Evolutionary conservation across 768 basidiomycete species (phyloP), one percentile per base, ranked within the genome.

Genomic region (Dendrothele bispora): DNA sequence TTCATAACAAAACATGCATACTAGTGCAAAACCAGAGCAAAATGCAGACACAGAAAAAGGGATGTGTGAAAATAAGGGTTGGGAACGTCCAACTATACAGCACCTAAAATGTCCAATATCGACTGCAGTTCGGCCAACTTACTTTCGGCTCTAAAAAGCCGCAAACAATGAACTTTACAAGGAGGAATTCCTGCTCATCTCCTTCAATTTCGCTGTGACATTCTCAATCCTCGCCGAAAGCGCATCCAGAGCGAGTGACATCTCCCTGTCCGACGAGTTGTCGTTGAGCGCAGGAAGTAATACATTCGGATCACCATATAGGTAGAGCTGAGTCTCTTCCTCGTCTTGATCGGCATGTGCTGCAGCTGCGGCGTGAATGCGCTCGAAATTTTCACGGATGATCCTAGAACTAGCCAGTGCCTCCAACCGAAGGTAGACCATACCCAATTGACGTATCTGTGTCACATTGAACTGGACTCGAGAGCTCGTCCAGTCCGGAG

Each of bases 161-260:
- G 39, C 14, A 40, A 22, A 15, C 39, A 40, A 22, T 40, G 14
- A 14, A 17, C 24, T 22, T 22, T 40, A 17, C 30, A 32, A 10
- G n/a, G 30, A 32, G n/a, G 30, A 17, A 5, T 14, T 22, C n/a
- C 21, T 22, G 14, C n/a, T n/a, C 50, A 59, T 61, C 43, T 61
- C 54, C n/a, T 58, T 58, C 36, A 74, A 53, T 10, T 71, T 60
- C 28, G 68, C 61, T 22, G 82, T 65, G 2, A 87, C 79, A 60
- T 94, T 93, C 61, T 90, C 84, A 45, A 94, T 83, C 35, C 94
- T 76, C 7, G 80, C 68, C 25, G 86, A 73, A 43, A 95, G 61
- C 11, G 84, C 88, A 55, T 93, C 88, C 26, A 97, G 72, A n/a
- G 90, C 67, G 50, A 78, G 65, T 66, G 84, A 78, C 43, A 94